These are phyloP conservation scores for Tetradesmus obliquus DNA, from an alignment of 139 green algal genomes.

Conservation along the genomic window DNA sequence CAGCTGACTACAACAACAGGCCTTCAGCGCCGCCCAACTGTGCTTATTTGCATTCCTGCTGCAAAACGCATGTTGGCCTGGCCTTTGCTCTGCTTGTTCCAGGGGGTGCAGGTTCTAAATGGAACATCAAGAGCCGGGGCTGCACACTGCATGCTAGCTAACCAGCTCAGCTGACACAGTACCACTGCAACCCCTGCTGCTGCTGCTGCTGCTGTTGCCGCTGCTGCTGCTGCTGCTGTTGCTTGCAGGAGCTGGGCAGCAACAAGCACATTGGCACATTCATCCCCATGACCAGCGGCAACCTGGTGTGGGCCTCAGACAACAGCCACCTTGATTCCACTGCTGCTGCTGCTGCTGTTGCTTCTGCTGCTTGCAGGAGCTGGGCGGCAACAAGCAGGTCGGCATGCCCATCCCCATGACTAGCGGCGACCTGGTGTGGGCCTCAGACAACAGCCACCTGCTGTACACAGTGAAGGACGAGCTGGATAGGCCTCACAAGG, in stretches of 20 bases:
- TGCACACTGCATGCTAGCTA: too few relatives aligned
- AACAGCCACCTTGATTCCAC: conserved; percentile 51
- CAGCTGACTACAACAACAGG: too few relatives aligned
- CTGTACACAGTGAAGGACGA: neutral
- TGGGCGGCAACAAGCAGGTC: conserved; percentile 66
- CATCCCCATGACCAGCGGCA: conserved; percentile 67
- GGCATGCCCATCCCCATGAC: conserved; percentile 71
- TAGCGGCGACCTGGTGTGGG: conserved; percentile 71
- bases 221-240: neutral
- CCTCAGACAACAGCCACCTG: conserved; percentile 68
- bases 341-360: neutral
- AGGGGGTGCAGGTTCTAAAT: too few relatives aligned
- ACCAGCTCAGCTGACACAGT: too few relatives aligned
- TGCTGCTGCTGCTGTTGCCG: neutral
- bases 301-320: conserved; percentile 77
- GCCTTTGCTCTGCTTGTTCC: too few relatives aligned
- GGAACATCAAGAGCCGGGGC: too few relatives aligned
- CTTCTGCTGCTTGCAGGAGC: conserved; percentile 50
- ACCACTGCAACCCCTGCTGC: neutral
- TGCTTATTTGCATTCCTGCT: too few relatives aligned
- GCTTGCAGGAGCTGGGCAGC: conserved; percentile 65
- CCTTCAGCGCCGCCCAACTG: too few relatives aligned
- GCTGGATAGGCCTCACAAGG: neutral
- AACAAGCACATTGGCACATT: conserved; percentile 66
- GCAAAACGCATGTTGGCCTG: too few relatives aligned